Evolutionary conservation across 164 flowering plant genomes (phyloP), one percentile per base, ranked within the genome.

Genomic region (Aristolochia contorta): DNA sequence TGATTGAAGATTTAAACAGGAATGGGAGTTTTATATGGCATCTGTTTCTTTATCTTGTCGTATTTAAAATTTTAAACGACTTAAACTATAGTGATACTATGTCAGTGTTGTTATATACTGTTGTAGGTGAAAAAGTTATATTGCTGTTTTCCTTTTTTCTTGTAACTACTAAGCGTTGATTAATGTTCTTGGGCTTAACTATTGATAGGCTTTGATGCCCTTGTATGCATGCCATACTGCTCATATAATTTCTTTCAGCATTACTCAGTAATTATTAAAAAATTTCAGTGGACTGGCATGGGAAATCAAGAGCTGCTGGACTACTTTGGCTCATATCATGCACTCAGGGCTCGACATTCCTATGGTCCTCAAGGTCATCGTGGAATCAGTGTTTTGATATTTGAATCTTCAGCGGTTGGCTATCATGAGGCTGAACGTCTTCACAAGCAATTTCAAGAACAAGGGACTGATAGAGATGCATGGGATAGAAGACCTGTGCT

Each of bases 311-410:
- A 91, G 70, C 89, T 94, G 56, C 80, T 94, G 12, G 96, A 86
- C 3, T 84, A 80, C 59, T 94, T 94, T 71, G 62, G 62, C 43
- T 0, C 61, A 0, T 94, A 85, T 66, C 68, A 73, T 49, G 85
- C 95, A 33, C 72, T 62, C 5, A 94, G 69, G 72, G 89, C 99
- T 21, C 78, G 84, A 3, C 96, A 91, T 62, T 79, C 99, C 1
- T 93, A 90, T 72, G 99, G 99, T 45, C 99, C 99, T 43, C 82
- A 79, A 57, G 99, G 99, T 15, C 99, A 93, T 66, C 84, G 99
- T 23, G 99, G 99, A 33, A 82, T 85, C 75, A 90, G 97, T 74
- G 62, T 91, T 27, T 71, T 93, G 54, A 82, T 93, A 37, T 93
- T 93, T 80, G 96, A 93, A 70, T 47, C 72, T 60, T 69, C 91